Evolutionary conservation across 2,329 filamentous ascomycete species (phyloP).

Genomic region (Aspergillus arachidicola): DNA sequence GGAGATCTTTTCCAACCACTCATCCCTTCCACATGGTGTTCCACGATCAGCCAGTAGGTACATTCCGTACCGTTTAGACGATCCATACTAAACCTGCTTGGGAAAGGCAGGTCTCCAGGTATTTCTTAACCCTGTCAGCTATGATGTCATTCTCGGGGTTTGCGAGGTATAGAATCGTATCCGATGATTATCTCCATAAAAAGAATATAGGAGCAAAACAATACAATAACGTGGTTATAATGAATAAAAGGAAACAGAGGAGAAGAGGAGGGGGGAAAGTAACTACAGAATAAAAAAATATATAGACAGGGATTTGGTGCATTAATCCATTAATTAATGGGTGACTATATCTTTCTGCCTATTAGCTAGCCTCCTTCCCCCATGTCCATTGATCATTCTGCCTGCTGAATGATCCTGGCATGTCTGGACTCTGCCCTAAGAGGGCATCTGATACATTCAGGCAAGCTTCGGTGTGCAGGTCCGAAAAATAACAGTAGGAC

Average conservation of each 20-base stretch:
- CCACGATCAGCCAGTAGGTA: conserved; percentile 13
- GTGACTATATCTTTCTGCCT: not conserved
- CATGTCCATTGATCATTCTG: conserved; percentile 24
- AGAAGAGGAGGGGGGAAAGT: too few species aligned
- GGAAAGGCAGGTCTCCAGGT: not conserved
- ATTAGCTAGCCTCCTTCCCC: conserved; percentile 1
- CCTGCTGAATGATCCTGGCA: conserved; percentile 17
- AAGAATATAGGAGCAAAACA: not conserved
- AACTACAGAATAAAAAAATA: too few species aligned
- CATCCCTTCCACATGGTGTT: conserved; percentile 23
- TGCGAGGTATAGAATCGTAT: not conserved
- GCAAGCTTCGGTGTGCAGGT: conserved; percentile 9
- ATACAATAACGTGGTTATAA: not conserved
- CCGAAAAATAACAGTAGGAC: conserved; percentile 1
- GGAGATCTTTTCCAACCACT: conserved; percentile 13
- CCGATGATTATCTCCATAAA: not conserved
- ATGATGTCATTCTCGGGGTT: not conserved
- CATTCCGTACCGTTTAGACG: conserved; percentile 18
- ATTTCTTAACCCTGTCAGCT: not conserved
- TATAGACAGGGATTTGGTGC: not conserved
- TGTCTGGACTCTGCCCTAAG: conserved; percentile 19
- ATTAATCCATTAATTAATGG: not conserved
- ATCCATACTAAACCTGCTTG: not conserved
- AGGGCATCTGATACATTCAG: conserved; percentile 26
- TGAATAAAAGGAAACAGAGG: not conserved